Base-by-base conservation (phyloP, 352 stramenopile species). In the Phytopythium chamaehyphon region DNA sequence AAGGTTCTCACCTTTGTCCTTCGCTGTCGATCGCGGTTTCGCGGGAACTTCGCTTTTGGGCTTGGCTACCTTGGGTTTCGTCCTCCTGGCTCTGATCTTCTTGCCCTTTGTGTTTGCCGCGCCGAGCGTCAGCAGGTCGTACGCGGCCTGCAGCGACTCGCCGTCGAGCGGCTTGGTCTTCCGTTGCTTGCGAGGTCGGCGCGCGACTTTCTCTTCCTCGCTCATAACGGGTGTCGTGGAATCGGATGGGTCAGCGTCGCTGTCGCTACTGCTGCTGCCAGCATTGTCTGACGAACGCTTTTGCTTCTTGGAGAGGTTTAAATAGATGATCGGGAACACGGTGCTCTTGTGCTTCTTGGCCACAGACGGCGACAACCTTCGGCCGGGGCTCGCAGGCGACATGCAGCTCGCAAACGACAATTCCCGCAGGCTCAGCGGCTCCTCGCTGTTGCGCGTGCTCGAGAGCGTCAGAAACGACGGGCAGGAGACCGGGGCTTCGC, bases 271-370 rank as follows among this genome's bases (percentile, higher is more conserved):
- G 24, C 43, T 38, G 16, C 42, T 44, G 15, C 8, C n/a, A n/a
- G n/a, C n/a, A n/a, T n/a, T 37, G 26, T 33, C 33, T n/a, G n/a
- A n/a, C n/a, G n/a, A 12, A 6, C 12, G 28, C 33, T 87, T 88
- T 24, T 69, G 51, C 40, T 84, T 82, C 60, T 83, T 88, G 24
- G 74, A 87, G 38, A 90, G 40, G 31, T 88, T 87, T 66, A 90
- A 80, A 70, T 90, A 90, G 53, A 90, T 87, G 64, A 90, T 87
- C 7, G 79, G 79, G 35, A 90, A 78, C 39, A 79, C 68, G 6
- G 73, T 61, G 31, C 56, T 61, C 31, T 80, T 78, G n/a, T 83
- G 70, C 31, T 74, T 77, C 64, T 77, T 83, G 4, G 66, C 75
- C n/a, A 60, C 60, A 5, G 63, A 59, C 11, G 71, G 62, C 1